Evolutionary conservation across 129 eudicot species (phyloP).

Genomic region (Chrysanthemum lavandulifolium): DNA sequence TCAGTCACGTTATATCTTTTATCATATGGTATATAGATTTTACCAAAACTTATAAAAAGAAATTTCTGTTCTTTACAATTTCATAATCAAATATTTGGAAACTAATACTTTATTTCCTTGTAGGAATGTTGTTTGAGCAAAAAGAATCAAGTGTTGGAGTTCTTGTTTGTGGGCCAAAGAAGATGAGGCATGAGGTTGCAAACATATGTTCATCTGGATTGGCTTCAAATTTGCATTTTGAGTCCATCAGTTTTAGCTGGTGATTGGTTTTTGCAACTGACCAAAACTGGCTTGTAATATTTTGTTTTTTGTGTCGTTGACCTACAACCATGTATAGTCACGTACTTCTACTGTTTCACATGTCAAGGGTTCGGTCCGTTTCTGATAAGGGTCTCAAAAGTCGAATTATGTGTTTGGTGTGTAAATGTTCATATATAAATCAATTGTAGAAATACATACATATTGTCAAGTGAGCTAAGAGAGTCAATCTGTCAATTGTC

Average conservation of each 20-base stretch:
- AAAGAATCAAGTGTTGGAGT: slow-evolving; percentile 88
- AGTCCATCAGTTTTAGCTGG: slow-evolving; percentile 95
- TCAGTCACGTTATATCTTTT: neutral
- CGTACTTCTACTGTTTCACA: neutral
- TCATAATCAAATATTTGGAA: no score
- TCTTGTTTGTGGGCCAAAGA: slow-evolving; percentile 81
- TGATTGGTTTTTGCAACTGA: slow-evolving; percentile 26
- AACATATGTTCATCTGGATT: slow-evolving; percentile 73
- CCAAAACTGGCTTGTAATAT: slow-evolving; percentile 2
- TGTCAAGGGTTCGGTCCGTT: neutral
- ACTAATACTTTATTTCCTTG: slow-evolving; percentile 6
- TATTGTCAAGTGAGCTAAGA: no score
- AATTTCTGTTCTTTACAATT: no score
- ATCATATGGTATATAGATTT: no score
- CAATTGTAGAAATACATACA: no score
- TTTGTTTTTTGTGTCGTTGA: neutral
- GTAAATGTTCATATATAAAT: no score
- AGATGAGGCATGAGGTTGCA: slow-evolving; percentile 88
- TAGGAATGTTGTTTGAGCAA: slow-evolving; percentile 60
- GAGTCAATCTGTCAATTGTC: no score
- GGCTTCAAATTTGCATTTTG: slow-evolving; percentile 84
- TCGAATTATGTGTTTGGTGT: no score
- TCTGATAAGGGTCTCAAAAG: no score
- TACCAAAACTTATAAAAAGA: no score
- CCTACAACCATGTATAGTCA: neutral